These are phyloP conservation scores for Leishmania aethiopica DNA, from an alignment of 208 protist genomes.

Conservation along the genomic window DNA sequence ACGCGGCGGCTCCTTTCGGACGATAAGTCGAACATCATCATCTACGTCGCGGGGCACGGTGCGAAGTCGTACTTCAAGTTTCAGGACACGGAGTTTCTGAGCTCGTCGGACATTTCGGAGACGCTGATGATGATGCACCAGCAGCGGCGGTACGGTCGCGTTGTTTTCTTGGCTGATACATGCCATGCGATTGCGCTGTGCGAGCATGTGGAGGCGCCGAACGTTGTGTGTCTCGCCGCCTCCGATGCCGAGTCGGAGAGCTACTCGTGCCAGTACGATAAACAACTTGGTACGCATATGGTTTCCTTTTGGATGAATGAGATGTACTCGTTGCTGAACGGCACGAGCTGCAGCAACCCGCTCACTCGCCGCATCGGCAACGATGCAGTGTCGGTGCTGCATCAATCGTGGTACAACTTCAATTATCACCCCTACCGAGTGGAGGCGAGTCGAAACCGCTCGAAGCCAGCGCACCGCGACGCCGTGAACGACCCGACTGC, in stretches of 20 bases:
- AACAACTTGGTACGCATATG: slow-evolving; percentile 72
- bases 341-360: slow-evolving; percentile 52
- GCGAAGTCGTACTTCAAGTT: slow-evolving; percentile 98
- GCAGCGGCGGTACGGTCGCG: slow-evolving; percentile 92
- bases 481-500: slow-evolving; percentile 61
- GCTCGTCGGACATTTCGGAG: slow-evolving; percentile 90
- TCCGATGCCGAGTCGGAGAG: slow-evolving; percentile 58
- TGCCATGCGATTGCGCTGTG: slow-evolving; percentile 95
- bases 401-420: slow-evolving; percentile 66
- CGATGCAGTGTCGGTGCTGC: slow-evolving; percentile 33
- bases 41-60: slow-evolving; percentile 97
- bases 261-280: slow-evolving; percentile 81
- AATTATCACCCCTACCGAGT: slow-evolving; percentile 54
- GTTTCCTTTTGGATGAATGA: slow-evolving; percentile 94
- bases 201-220: slow-evolving; percentile 79
- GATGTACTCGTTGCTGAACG: slow-evolving; percentile 70
- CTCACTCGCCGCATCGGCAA: slow-evolving; percentile 3
- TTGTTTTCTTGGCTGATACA: slow-evolving; percentile 96
- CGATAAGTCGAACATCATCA: slow-evolving; percentile 95
- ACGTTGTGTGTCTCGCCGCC: slow-evolving; percentile 78
- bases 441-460: neutral
- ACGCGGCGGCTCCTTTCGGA: slow-evolving; percentile 95
- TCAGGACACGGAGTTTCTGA: slow-evolving; percentile 94
- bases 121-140: slow-evolving; percentile 96
- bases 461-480: slow-evolving; percentile 55